A percentile compares a stretch with the other conserved stretches of the same genome.
phyloP scores from a whole-genome alignment of 441 rosid species.

The Gossypium laxum region DNA sequence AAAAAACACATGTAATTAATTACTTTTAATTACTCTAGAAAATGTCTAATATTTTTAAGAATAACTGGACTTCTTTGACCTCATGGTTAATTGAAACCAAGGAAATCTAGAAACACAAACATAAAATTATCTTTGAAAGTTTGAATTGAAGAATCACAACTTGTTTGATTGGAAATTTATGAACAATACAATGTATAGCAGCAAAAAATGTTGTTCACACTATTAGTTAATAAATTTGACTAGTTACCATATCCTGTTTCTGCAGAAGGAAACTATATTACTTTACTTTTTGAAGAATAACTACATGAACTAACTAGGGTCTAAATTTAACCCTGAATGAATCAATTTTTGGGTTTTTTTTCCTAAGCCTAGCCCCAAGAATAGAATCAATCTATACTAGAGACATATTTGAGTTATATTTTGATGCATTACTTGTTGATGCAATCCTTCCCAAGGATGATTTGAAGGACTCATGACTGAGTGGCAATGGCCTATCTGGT shows the following conservation, averaged over 20 bases:
- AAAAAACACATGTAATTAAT: neutral
- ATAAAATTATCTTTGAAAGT: neutral
- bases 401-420: neutral
- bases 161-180: neutral
- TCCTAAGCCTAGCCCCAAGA: neutral
- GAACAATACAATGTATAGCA: neutral
- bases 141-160: neutral
- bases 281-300: too few species aligned
- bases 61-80: neutral
- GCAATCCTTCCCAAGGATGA: slow-evolving; percentile 12
- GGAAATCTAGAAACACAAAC: neutral
- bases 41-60: neutral
- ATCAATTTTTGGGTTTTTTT: neutral
- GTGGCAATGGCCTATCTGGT: slow-evolving; percentile 60
- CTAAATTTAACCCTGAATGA: neutral
- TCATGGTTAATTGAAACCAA: neutral
- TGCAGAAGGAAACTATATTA: too few species aligned
- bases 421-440: slow-evolving; percentile 5
- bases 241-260: too few species aligned
- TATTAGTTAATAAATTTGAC: neutral
- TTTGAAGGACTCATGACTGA: slow-evolving; percentile 37
- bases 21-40: neutral
- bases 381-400: neutral
- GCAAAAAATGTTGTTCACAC: neutral
- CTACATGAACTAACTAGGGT: neutral